A percentile compares a stretch with the other conserved stretches of the same genome.
These are phyloP conservation scores for Neonothopanus nambi DNA, from an alignment of 1,284 basidiomycete genomes.

Conservation along the genomic window DNA sequence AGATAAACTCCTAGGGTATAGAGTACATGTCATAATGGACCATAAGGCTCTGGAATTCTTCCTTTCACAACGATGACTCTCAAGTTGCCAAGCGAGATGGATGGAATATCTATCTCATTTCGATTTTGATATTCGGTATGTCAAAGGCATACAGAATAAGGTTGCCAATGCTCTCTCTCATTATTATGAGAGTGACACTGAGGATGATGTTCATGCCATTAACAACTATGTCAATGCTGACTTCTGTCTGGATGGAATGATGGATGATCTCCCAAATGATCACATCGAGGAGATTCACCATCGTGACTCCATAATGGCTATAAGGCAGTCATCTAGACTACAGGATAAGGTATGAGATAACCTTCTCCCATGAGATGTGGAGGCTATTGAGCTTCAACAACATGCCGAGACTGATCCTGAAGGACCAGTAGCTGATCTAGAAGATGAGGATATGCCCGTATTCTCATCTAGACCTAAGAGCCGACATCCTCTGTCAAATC, in stretches of 20 bases:
- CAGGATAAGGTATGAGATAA: not conserved
- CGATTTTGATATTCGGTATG: too few species aligned
- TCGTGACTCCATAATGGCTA: not conserved
- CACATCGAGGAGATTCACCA: constrained; percentile 11
- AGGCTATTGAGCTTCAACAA: constrained; percentile 11
- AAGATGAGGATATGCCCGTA: constrained; percentile 1
- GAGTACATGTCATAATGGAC: constrained; percentile 28
- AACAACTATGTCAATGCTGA: constrained; percentile 32
- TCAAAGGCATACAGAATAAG: too few species aligned
- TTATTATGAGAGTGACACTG: too few species aligned
- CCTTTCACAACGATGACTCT: constrained; percentile 19
- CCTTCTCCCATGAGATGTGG: not conserved
- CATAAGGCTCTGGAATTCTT: constrained; percentile 31
- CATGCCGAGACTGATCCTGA: too few species aligned
- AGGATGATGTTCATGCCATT: too few species aligned
- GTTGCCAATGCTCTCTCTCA: too few species aligned
- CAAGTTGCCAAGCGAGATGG: constrained; percentile 20
- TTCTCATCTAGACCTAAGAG: not conserved
- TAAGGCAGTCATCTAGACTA: constrained; percentile 1
- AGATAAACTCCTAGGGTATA: constrained; percentile 26
- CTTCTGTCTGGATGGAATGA: constrained; percentile 25
- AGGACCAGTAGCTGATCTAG: too few species aligned
- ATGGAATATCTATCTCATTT: too few species aligned
- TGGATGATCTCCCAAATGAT: constrained; percentile 24
- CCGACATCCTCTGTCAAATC: not conserved